Conservation (phyloP, 352 stramenopile genomes). For the Thalassiosira exigua region DNA sequence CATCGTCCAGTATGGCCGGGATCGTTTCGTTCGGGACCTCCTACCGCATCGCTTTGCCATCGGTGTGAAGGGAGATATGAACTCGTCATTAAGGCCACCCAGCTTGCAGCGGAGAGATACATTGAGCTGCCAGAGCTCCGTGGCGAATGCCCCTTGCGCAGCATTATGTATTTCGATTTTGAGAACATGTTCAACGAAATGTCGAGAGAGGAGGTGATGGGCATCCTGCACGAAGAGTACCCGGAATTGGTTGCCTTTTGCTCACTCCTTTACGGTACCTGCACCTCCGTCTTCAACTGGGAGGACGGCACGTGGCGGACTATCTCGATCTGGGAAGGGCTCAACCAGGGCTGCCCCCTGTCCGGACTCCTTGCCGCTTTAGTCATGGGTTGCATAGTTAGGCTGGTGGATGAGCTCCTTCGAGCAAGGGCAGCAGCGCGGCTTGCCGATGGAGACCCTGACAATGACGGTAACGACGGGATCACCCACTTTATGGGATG, state of each 20-base stretch:
- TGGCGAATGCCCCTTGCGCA: neutral
- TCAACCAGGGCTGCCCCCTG: slow-evolving; percentile 43
- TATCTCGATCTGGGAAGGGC: slow-evolving; percentile 33
- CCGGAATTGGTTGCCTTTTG: slow-evolving; percentile 2
- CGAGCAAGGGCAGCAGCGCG: neutral
- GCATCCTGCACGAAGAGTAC: neutral
- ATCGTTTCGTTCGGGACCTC: slow-evolving; percentile 12
- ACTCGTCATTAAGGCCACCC: slow-evolving; percentile 7
- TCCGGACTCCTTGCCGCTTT: slow-evolving; percentile 20
- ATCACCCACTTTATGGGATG: slow-evolving; percentile 16
- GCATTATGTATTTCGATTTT: slow-evolving; percentile 36
- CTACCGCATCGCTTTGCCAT: slow-evolving; percentile 31
- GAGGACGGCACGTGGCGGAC: slow-evolving; percentile 11
- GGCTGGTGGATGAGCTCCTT: slow-evolving; percentile 16
- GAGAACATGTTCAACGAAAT: slow-evolving; percentile 57
- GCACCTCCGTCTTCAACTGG: neutral
- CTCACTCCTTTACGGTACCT: slow-evolving; percentile 15
- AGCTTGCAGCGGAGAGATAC: slow-evolving; percentile 14
- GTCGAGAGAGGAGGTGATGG: slow-evolving; percentile 27
- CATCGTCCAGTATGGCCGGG: neutral
- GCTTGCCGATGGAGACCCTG: neutral
- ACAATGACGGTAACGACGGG: slow-evolving; percentile 7
- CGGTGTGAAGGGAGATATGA: slow-evolving; percentile 4
- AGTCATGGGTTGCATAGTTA: slow-evolving; percentile 17
- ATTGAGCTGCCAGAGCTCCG: neutral